phyloP scores from a whole-genome alignment of 331 rosid genomes.

The Cydonia oblonga region DNA sequence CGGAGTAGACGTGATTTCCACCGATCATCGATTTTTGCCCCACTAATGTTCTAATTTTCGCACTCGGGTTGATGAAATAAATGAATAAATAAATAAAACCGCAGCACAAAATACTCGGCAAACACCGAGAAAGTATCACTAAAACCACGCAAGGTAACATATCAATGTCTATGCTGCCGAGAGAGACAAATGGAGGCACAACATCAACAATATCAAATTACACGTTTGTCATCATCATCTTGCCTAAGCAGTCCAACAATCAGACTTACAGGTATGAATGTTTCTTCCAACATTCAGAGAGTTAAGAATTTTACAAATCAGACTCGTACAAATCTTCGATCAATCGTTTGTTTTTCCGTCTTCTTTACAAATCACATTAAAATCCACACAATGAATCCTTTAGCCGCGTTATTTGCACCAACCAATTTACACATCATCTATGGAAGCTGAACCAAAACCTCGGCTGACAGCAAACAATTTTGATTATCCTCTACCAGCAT shows the following conservation, averaged over 20 bases:
- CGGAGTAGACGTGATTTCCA: no score
- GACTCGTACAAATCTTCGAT: constrained; percentile 38
- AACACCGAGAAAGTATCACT: background rate
- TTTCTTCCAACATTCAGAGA: constrained; percentile 10
- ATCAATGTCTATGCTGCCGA: background rate
- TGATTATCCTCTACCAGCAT: constrained; percentile 63
- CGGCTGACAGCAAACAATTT: constrained; percentile 13
- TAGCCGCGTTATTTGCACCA: constrained; percentile 48
- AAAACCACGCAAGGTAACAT: background rate
- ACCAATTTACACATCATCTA: constrained; percentile 36
- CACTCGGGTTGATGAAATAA: background rate
- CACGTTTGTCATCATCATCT: background rate
- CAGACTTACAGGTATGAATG: background rate
- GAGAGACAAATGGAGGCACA: background rate
- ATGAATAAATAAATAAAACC: background rate
- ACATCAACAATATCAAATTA: background rate
- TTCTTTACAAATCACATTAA: constrained; percentile 32
- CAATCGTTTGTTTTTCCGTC: constrained; percentile 3
- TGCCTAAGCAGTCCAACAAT: no score
- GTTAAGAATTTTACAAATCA: constrained; percentile 24
- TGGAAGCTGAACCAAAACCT: constrained; percentile 39
- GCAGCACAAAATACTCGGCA: background rate
- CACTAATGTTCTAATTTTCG: background rate
- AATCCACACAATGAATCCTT: constrained; percentile 34
- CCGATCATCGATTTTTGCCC: no score